A percentile compares a stretch with the other conserved stretches of the same genome.
phyloP scores from a whole-genome alignment of 805 yeast genomes.

The Blastobotrys muscicola region DNA sequence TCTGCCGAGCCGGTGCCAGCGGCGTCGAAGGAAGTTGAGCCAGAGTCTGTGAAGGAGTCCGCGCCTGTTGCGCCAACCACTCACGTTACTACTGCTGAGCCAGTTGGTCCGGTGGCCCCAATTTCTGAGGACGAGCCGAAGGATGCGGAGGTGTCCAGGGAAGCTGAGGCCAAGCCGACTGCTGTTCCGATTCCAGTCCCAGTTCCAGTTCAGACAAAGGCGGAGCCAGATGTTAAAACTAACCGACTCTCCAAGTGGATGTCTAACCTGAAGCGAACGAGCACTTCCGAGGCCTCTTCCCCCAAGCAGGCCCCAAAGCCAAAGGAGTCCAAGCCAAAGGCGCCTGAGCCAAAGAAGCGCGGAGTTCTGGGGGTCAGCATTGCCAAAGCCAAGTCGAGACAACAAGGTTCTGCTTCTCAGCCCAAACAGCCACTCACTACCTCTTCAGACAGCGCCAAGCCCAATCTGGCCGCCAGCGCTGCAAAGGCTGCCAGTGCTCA shows the following conservation, averaged over 20 bases:
- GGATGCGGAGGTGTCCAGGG: neutral
- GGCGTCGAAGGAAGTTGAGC: slow-evolving; percentile 11
- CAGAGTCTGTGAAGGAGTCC: slow-evolving; percentile 2
- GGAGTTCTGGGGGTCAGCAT: too few species aligned
- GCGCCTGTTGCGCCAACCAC: neutral
- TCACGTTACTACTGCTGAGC: neutral
- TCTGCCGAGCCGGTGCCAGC: slow-evolving; percentile 14
- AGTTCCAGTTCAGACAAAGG: neutral
- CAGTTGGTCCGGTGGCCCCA: neutral
- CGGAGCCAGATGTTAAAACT: neutral
- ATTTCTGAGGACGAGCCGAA: neutral
- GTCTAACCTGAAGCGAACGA: too few species aligned
- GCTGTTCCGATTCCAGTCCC: neutral
- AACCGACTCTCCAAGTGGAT: too few species aligned
- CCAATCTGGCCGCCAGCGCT: slow-evolving; percentile 2
- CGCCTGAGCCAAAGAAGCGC: neutral
- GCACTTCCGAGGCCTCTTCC: too few species aligned
- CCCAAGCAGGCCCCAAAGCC: too few species aligned
- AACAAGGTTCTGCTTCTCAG: neutral
- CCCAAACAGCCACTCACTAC: neutral
- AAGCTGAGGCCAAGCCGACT: neutral
- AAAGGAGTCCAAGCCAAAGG: neutral
- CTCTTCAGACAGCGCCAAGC: neutral
- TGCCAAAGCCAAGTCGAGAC: too few species aligned
- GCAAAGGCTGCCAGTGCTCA: slow-evolving; percentile 8